Conservation (phyloP, 305 asterid genomes). For the Plantago coronopus region DNA sequence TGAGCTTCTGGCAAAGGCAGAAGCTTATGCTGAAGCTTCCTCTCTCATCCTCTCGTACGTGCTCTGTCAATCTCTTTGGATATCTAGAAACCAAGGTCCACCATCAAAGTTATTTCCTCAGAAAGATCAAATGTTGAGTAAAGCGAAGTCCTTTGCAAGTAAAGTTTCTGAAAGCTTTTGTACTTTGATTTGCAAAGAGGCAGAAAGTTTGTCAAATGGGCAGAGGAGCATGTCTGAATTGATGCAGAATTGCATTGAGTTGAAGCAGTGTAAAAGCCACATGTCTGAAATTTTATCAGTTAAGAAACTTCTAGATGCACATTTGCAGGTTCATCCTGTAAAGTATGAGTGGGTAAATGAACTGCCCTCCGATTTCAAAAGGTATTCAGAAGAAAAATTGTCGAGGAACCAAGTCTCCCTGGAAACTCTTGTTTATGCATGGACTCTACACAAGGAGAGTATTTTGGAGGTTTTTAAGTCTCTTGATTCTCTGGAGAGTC, state of each 20-base stretch:
- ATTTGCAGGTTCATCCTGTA: slow-evolving; percentile 25
- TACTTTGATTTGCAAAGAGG: slow-evolving; percentile 34
- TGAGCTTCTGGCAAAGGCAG: slow-evolving; percentile 46
- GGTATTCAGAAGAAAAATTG: slow-evolving; percentile 25
- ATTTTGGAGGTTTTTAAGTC: slow-evolving; percentile 33
- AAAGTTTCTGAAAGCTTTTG: slow-evolving; percentile 31
- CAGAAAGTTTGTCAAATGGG: slow-evolving; percentile 35
- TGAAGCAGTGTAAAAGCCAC: slow-evolving; percentile 27
- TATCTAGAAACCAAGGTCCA: slow-evolving; percentile 46
- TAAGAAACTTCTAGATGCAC: slow-evolving; percentile 47
- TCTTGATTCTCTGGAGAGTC: slow-evolving; percentile 30
- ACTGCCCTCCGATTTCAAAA: slow-evolving; percentile 19
- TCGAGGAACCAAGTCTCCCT: slow-evolving; percentile 33
- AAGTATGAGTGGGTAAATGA: slow-evolving; percentile 36
- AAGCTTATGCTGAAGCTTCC: slow-evolving; percentile 29
- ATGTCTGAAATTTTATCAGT: slow-evolving; percentile 33
- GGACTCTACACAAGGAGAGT: slow-evolving; percentile 43
- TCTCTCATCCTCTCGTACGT: slow-evolving; percentile 31
- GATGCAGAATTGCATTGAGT: slow-evolving; percentile 27
- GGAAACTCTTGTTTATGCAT: slow-evolving; percentile 39
- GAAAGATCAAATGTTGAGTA: slow-evolving; percentile 35
- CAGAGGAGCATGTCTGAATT: slow-evolving; percentile 29
- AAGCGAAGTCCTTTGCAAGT: slow-evolving; percentile 33
- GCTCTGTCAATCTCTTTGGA: slow-evolving; percentile 48
- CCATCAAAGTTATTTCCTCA: slow-evolving; percentile 41